Conservation (phyloP, 176 grass and related monocot species). For the Juncus effusus region DNA sequence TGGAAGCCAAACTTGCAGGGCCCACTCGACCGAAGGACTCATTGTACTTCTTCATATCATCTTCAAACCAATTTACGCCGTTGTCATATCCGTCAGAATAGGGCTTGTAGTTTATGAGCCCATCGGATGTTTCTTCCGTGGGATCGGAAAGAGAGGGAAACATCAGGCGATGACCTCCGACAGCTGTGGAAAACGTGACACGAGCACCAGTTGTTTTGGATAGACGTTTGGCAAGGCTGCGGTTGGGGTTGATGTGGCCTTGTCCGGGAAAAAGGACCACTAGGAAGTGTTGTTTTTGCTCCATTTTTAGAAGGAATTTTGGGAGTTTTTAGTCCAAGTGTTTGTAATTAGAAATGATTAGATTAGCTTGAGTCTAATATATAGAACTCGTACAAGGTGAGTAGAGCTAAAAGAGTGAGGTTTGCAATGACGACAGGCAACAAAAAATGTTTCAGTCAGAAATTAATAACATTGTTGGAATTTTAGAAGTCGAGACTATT, state of each 20-base stretch:
- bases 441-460: no score
- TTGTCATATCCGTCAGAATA: conserved; percentile 46
- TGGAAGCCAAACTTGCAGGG: conserved; percentile 12
- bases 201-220: background rate
- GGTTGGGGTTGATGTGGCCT: conserved; percentile 34
- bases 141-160: conserved; percentile 14
- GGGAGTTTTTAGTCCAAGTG: background rate
- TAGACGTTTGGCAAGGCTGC: conserved; percentile 21
- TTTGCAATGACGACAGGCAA: no score
- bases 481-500: no score
- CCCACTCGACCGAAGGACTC: background rate
- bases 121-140: background rate
- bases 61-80: conserved; percentile 15
- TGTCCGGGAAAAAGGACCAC: conserved; percentile 13
- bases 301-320: no score
- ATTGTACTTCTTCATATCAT: background rate
- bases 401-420: no score
- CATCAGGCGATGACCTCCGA: conserved; percentile 29
- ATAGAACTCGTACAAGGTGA: no score
- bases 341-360: no score
- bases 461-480: no score
- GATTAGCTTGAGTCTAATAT: no score
- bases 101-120: conserved; percentile 23
- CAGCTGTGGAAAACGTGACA: conserved; percentile 41
- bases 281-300: conserved; percentile 24